Base-by-base conservation (phyloP, 805 yeast species). In the Saturnispora serradocipensis region DNA sequence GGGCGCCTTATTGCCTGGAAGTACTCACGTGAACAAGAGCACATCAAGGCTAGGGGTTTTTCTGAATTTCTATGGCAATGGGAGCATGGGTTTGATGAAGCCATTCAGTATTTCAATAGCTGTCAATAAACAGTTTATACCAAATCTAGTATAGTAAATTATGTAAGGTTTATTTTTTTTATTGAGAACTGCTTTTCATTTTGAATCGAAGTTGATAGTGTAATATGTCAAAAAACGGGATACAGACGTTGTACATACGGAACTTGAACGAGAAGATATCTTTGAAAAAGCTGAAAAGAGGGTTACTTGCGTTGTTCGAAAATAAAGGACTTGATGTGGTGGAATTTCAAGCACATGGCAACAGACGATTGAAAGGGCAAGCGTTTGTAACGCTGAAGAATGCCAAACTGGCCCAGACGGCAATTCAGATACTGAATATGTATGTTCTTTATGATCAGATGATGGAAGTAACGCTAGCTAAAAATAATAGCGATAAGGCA, bases 61-160 rank as follows among this genome's bases (percentile, higher is more conserved):
- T 75, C 83, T 58, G 71, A 71, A 13, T 77, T 73, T 61, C 51
- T 81, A 49, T 91, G 97, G 96, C 96, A 86, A 66, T 91, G 88
- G 85, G 88, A 84, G 27, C 95, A 85, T 58, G 97, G 96, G 0
- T 89, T 79, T 61, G 78, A 77, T 47, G 75, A 76, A 45, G 97
- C 88, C 0, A 3, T 58, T 78, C 34, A 65, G 67, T 36, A 72
- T 72, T 47, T 81, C 74, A 53, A 52, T 42, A 35, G 30, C 18
- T 15, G 30, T 32, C 18, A 38, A 15, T 36, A 32, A 28, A 24
- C 13, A n/a, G 30, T 22, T 15, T 27, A 38, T 18, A 34, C 8
- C 11, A 38, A 28, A 34, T 11, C 35, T 32, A 32, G 22, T 36
- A 30, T 18, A 8, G 11, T 10, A 8, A 10, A 38, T 38, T 38